Conservation (phyloP, 805 yeast species). For the Komagataella kurtzmanii region DNA sequence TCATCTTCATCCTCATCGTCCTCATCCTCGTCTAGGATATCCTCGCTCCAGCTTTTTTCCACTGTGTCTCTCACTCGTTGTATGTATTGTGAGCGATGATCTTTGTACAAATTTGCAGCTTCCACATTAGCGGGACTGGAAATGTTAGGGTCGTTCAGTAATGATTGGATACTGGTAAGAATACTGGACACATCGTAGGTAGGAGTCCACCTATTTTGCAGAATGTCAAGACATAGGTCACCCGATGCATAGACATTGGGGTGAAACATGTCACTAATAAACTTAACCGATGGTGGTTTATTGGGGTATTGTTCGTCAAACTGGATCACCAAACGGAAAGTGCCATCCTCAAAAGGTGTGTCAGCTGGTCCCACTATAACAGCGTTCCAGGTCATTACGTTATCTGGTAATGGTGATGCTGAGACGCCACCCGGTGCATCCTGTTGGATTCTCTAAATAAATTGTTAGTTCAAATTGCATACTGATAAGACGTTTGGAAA, state of each 20-base stretch:
- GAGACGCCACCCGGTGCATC: conserved; percentile 98
- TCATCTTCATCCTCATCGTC: conserved; percentile 24
- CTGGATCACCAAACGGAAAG: conserved; percentile 72
- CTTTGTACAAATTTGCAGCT: conserved; percentile 91
- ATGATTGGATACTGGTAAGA: conserved; percentile 81
- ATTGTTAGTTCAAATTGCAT: conserved; percentile 7
- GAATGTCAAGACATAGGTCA: conserved; percentile 87
- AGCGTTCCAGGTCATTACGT: conserved; percentile 97
- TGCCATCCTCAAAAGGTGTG: conserved; percentile 97
- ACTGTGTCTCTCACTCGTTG: conserved; percentile 91
- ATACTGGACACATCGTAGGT: conserved; percentile 96
- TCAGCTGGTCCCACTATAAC: conserved; percentile 96
- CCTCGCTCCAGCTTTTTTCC: conserved; percentile 88
- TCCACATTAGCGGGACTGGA: conserved; percentile 96
- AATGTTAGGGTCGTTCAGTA: conserved; percentile 92
- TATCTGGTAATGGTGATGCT: conserved; percentile 93
- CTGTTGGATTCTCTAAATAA: conserved; percentile 72
- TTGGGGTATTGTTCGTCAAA: conserved; percentile 97
- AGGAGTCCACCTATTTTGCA: conserved; percentile 97
- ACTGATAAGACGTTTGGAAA: not conserved
- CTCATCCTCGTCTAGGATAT: conserved; percentile 45
- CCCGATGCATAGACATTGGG: conserved; percentile 96
- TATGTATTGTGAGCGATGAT: conserved; percentile 84
- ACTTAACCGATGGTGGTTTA: conserved; percentile 89
- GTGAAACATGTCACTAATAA: conserved; percentile 90